Conservation (phyloP, 2,329 filamentous ascomycete genomes). For the Aspergillus latus region DNA sequence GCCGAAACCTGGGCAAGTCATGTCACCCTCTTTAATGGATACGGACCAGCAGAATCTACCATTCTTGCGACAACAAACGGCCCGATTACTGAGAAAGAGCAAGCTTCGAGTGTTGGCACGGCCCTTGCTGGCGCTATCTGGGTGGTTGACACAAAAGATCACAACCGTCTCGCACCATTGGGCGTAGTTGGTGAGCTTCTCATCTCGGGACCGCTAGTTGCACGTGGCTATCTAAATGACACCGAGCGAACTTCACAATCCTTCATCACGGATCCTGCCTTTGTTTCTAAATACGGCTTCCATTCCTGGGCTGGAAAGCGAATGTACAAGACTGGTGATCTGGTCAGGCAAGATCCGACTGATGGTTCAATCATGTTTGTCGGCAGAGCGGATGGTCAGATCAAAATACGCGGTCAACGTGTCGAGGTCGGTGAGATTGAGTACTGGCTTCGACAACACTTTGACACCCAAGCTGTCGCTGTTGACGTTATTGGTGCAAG, state of each 20-base stretch:
- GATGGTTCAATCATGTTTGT: slow-evolving; percentile 17
- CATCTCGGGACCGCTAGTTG: slow-evolving; percentile 13
- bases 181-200: slow-evolving; percentile 19
- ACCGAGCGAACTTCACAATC: slow-evolving; percentile 12
- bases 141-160: slow-evolving; percentile 14
- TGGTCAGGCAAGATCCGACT: slow-evolving; percentile 12
- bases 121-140: slow-evolving; percentile 13
- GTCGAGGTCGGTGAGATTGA: slow-evolving; percentile 20
- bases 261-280: slow-evolving; percentile 13
- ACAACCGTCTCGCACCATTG: slow-evolving; percentile 13
- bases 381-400: slow-evolving; percentile 16
- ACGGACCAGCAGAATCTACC: slow-evolving; percentile 32
- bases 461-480: slow-evolving; percentile 2
- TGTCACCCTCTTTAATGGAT: slow-evolving; percentile 33
- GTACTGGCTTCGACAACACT: slow-evolving; percentile 1
- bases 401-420: slow-evolving; percentile 20
- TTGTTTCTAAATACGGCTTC: slow-evolving; percentile 1
- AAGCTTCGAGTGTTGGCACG: slow-evolving; percentile 12
- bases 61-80: slow-evolving; percentile 11
- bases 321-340: slow-evolving; percentile 19
- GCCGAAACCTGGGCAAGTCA: slow-evolving; percentile 12
- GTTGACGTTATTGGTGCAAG: background rate
- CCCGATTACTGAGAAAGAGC: slow-evolving; percentile 1
- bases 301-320: background rate
- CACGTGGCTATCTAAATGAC: slow-evolving; percentile 16